Base-by-base conservation (phyloP, 2,329 filamentous ascomycete genomes). In the Thermomyces lanuginosus region DNA sequence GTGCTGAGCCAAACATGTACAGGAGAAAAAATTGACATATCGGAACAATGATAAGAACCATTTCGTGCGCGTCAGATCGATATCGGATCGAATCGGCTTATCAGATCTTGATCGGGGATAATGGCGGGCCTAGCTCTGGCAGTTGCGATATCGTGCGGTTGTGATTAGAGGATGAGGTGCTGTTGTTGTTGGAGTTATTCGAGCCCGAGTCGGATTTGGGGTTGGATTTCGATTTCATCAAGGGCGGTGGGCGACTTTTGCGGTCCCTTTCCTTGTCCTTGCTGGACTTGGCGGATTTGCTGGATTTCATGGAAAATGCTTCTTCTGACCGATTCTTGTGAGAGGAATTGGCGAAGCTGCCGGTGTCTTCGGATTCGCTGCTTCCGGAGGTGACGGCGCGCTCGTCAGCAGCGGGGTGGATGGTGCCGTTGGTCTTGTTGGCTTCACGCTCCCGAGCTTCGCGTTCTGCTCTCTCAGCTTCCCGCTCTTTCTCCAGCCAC, bases 361-460 rank as follows among this genome's bases (percentile, higher is more conserved):
- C n/a, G n/a, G n/a, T n/a, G n/a, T 63, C 29, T 2, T 23, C 40
- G 23, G 59, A 59, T 39, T 69, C 67, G 49, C 61, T 66, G 37
- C 71, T 76, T 36, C 71, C 73, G 6, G 74, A 75, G 4, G 73
- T 75, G 8, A 70, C 45, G 16, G 64, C 65, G 22, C 66, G 58
- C 28, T 74, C 69, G 20, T 72, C 62, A n/a, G 35, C 35, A 21
- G 38, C 40, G 21, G 38, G 29, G 5, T 21, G 12, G 12, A 46
- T 40, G 34, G 39, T 41, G 35, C 33, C 46, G 32, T 42, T 37
- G 6, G 35, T 19, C 9, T 23, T 16, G 5, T 32, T 23, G 8
- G 23, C n/a, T 9, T 16, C 22, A n/a, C 17, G 22, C 18, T 19
- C 22, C 16, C 23, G 16, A n/a, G 14, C 37, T 5, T 35, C 36